Percentiles rank a stretch among this genome's conserved stretches.
These are phyloP conservation scores for Podospora comata DNA, from an alignment of 495 filamentous ascomycete genomes.

Conservation along the genomic window DNA sequence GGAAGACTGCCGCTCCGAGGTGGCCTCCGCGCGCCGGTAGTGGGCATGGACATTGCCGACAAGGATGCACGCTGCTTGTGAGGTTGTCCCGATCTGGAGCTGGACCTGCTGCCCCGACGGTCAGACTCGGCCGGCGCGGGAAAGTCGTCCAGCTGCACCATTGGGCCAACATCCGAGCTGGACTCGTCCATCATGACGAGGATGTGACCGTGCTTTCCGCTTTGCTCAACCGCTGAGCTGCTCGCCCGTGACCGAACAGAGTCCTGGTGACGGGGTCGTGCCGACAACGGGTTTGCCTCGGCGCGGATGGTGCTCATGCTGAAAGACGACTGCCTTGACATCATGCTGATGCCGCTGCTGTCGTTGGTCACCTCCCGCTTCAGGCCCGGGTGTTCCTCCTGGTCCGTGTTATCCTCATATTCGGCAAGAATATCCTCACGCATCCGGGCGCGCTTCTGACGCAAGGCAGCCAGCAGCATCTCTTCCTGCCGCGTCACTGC, in stretches of 20 bases:
- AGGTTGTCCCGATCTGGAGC: constrained; percentile 19
- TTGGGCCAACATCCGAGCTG: constrained; percentile 14
- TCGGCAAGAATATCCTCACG: constrained; percentile 67
- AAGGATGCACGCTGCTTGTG: constrained; percentile 15
- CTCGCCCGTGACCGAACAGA: constrained; percentile 8
- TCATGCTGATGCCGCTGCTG: constrained; percentile 25
- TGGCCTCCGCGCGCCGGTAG: constrained; percentile 9
- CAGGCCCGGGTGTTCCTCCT: constrained; percentile 17
- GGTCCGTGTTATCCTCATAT: constrained; percentile 37
- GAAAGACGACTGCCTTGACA: constrained; percentile 28
- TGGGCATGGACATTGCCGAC: constrained; percentile 4
- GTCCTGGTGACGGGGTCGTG: constrained; percentile 24
- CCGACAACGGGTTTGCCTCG: constrained; percentile 17
- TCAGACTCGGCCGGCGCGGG: constrained; percentile 23
- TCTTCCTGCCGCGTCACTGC: constrained; percentile 84
- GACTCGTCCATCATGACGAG: constrained; percentile 28
- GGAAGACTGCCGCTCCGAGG: constrained; percentile 13
- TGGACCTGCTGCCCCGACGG: constrained; percentile 20
- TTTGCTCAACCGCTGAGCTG: constrained; percentile 11
- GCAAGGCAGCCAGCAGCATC: constrained; percentile 75
- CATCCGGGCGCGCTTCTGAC: constrained; percentile 72
- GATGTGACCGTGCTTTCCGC: constrained; percentile 22
- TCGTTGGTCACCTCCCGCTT: constrained; percentile 26
- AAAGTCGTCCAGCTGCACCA: constrained; percentile 36
- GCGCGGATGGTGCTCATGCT: constrained; percentile 33